Evolutionary conservation across 306 rosid genomes (phyloP), one percentile per base, ranked within the genome.

Genomic region (Gillenia trifoliata): DNA sequence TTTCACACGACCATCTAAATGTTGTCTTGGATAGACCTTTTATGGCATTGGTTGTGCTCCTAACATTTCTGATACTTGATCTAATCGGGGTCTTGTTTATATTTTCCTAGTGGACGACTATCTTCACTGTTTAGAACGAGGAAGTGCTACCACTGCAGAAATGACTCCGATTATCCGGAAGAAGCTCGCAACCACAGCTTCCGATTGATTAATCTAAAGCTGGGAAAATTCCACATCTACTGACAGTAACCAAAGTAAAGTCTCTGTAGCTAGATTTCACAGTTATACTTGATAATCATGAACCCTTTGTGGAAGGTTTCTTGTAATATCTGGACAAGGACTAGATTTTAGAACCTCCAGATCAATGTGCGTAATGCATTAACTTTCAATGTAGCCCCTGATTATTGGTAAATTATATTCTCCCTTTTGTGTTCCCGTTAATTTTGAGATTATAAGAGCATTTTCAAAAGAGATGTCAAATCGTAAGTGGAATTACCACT

Each of bases 71-170:
- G 6, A 28, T 55, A 4, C 9, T 28, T 79, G 62, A 62, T 64
- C 84, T 88, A 19, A 80, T 34, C 79, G 38, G 65, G 52, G 63
- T 80, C 19, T 73, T 81, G 71, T 41, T 75, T 75, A 19, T 70
- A 75, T 79, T 72, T 33, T 73, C 77, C 28, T 66, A 93, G 98
- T 88, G 90, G 92, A 85, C 26, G 91, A 88, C 71, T 93, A 93
- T 89, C 84, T 89, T 78, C 92, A 77, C 73, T 91, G 98, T 78
- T 89, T 93, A 64, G 96, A 93, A 59, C 85, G 95, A 74, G 98
- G 97, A 59, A 89, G 88, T 25, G 97, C 98, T n/a, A 85, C 93
- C 4, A 77, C 79, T 79, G 83, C 78, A 30, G 87, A 81, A 80
- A n/a, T n/a, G n/a, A n/a, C n/a, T n/a, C n/a, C n/a, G n/a, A n/a